Base-by-base conservation (phyloP, 139 green algal genomes). In the Yamagishiella unicocca region DNA sequence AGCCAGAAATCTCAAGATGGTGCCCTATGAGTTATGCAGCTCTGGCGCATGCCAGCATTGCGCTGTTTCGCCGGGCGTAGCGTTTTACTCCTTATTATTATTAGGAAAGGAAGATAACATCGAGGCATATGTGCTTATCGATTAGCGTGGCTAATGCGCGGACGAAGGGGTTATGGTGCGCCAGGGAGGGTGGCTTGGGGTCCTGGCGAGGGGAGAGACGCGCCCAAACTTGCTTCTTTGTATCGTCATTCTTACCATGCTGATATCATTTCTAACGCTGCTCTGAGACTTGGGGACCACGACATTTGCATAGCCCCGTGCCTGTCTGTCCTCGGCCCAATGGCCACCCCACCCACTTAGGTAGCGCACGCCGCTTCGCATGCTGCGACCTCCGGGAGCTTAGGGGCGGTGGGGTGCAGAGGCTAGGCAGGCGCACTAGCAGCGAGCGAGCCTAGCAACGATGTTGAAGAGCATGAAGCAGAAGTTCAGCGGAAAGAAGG, bases 381-480 rank as follows among this genome's bases (percentile, higher is more conserved):
- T 86, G 80, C 80, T 86, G 80, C 80, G 80, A 19, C 80, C 80
- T 53, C 31, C 64, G 45, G 80, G 80, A 40, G 80, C 43, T 12
- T 86, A 86, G 80, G 43, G 80, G 64, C 31, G 80, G 80, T 77
- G 80, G 80, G 64, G 78, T 37, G 54, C 42, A 74, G 78, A 61
- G 58, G 79, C 79, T 85, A 75, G 61, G 61, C 61, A 85, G 79
- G 61, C 43, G 37, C 29, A 85, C 76, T 68, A 67, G 76, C 37
- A 40, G 61, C n/a, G 61, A 64, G 79, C 38, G n/a, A 67, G 62
- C 80, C 6, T 37, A 86, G 79, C 58, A 85, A 84, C 29, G 42
- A 94, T 94, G 91, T 84, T 94, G 53, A 91, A 87, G 75, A 91
- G 84, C 64, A 91, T 94, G 91, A 94, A 94, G 88, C 89, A 94